These are phyloP conservation scores for Candida sojae DNA, from an alignment of 1,139 yeast species.

Conservation along the genomic window DNA sequence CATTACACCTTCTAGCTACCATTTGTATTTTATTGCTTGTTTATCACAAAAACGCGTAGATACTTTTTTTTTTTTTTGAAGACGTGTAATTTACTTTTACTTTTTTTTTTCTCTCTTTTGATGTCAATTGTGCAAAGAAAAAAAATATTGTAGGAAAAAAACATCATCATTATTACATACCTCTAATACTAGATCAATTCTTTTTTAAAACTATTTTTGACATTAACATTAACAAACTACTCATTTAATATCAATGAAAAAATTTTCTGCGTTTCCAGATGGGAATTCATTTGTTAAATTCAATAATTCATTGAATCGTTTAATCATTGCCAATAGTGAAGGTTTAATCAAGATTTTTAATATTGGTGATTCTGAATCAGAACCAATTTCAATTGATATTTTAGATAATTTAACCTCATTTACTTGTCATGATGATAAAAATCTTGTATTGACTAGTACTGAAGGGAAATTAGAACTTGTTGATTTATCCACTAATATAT, in stretches of 20 bases:
- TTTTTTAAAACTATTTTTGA: no score
- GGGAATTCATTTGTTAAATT: slow-evolving; percentile 48
- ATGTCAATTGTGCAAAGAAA: background rate
- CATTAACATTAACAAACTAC: background rate
- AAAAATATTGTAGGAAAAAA: background rate
- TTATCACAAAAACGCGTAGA: slow-evolving; percentile 1
- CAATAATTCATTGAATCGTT: slow-evolving; percentile 30
- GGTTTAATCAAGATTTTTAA: slow-evolving; percentile 56
- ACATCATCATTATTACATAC: background rate
- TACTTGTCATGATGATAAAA: slow-evolving; percentile 21
- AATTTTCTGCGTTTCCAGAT: slow-evolving; percentile 43
- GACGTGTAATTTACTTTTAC: background rate
- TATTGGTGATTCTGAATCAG: slow-evolving; percentile 46
- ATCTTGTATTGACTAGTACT: slow-evolving; percentile 32
- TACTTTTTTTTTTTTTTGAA: no score
- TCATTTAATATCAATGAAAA: slow-evolving; percentile 10
- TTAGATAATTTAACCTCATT: slow-evolving; percentile 42
- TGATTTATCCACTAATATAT: slow-evolving; percentile 21
- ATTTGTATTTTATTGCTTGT: no score
- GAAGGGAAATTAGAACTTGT: slow-evolving; percentile 37
- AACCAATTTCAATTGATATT: slow-evolving; percentile 57
- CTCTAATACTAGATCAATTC: no score
- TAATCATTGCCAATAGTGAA: slow-evolving; percentile 52
- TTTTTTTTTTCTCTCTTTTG: background rate
- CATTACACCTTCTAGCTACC: no score